These are phyloP conservation scores for Cucumis cinereus DNA, from an alignment of 306 rosid genomes.

Conservation along the genomic window DNA sequence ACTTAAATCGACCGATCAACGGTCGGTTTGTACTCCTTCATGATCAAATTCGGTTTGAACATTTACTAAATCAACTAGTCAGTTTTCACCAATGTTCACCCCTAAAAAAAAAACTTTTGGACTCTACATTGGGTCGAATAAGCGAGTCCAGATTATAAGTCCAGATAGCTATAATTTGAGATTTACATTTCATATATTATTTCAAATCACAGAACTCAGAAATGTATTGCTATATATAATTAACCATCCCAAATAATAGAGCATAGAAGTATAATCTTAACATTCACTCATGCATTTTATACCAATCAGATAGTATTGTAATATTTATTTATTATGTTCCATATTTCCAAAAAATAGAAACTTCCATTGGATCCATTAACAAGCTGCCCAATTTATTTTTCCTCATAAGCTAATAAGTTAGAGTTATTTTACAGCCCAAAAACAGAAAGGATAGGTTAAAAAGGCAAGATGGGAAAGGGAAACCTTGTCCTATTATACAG, in stretches of 20 bases:
- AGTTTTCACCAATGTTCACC: no score
- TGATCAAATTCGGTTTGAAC: no score
- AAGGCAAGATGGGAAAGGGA: constrained; percentile 1
- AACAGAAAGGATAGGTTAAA: background rate
- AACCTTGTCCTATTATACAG: background rate
- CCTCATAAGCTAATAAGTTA: background rate
- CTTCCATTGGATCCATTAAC: background rate
- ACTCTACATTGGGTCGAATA: no score
- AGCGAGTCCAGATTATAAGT: no score
- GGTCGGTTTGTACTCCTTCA: no score
- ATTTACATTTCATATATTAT: background rate
- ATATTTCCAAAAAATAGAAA: background rate
- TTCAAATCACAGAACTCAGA: background rate
- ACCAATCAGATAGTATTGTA: background rate
- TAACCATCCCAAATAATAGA: background rate
- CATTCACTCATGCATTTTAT: background rate
- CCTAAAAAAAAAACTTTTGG: no score
- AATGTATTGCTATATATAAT: background rate
- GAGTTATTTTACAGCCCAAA: background rate
- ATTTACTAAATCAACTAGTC: no score
- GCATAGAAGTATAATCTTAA: background rate
- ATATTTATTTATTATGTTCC: background rate
- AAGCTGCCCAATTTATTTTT: background rate
- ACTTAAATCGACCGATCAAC: no score
- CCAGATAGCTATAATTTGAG: background rate